phyloP scores from a whole-genome alignment of 495 filamentous ascomycete species.

The Cladorrhinum samala region DNA sequence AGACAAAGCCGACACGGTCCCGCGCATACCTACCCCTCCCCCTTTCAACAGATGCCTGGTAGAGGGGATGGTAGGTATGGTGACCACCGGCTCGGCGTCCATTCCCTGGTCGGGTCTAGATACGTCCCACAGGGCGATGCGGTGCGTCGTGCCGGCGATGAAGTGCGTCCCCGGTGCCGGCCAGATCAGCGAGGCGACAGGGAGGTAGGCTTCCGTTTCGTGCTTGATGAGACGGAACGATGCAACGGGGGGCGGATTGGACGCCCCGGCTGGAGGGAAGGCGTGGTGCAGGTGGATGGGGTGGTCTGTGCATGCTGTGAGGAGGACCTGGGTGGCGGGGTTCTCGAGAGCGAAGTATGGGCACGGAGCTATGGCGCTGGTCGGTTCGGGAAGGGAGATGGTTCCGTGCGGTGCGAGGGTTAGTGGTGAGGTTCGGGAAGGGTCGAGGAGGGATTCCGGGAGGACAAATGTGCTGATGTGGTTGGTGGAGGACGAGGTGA shows the following conservation, averaged over 20 bases:
- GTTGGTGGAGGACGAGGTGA: slow-evolving; percentile 69
- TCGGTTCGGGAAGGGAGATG: slow-evolving; percentile 58
- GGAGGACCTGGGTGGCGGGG: slow-evolving; percentile 59
- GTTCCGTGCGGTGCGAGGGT: slow-evolving; percentile 55
- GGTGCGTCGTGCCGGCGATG: slow-evolving; percentile 66
- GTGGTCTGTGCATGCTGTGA: slow-evolving; percentile 61
- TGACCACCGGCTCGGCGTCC: slow-evolving; percentile 46
- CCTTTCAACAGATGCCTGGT: slow-evolving; percentile 63
- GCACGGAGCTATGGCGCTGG: slow-evolving; percentile 63
- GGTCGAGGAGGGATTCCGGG: slow-evolving; percentile 63
- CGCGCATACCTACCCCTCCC: slow-evolving; percentile 74
- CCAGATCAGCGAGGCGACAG: slow-evolving; percentile 71
- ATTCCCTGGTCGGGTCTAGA: slow-evolving; percentile 50
- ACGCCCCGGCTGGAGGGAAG: slow-evolving; percentile 23
- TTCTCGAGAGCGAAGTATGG: slow-evolving; percentile 65
- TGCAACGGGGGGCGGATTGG: slow-evolving; percentile 40
- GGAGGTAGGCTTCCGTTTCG: slow-evolving; percentile 72
- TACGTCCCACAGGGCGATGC: slow-evolving; percentile 74
- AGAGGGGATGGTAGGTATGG: slow-evolving; percentile 69
- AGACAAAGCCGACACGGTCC: slow-evolving; percentile 64
- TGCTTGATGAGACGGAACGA: slow-evolving; percentile 67
- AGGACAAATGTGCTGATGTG: slow-evolving; percentile 65
- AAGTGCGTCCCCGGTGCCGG: slow-evolving; percentile 52
- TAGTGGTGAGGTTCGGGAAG: slow-evolving; percentile 35
- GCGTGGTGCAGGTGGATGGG: slow-evolving; percentile 63